A percentile compares a stretch with the other conserved stretches of the same genome.
Evolutionary conservation across 1,284 basidiomycete genomes (phyloP).

Genomic region (Sutorius eximius): DNA sequence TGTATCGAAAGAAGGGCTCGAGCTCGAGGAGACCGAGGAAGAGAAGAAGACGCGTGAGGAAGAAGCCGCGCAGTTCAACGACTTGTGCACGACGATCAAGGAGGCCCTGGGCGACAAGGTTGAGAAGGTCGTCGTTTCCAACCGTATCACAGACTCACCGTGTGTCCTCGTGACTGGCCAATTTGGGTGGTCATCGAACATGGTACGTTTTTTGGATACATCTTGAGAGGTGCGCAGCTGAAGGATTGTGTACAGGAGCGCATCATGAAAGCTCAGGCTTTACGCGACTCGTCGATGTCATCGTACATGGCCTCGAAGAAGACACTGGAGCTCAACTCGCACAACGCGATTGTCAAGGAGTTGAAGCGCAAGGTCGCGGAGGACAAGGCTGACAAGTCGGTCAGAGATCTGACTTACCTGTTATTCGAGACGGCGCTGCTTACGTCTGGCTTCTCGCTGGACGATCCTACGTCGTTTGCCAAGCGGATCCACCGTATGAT

Average conservation of each 20-base stretch:
- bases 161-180: conserved; percentile 98
- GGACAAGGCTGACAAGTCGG: conserved; percentile 98
- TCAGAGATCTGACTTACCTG: conserved; percentile 93
- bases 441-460: conserved; percentile 93
- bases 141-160: conserved; percentile 95
- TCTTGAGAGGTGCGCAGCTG: conserved; percentile 3
- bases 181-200: conserved; percentile 99
- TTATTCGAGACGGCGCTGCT: conserved; percentile 96
- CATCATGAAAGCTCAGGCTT: conserved; percentile 99
- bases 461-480: conserved; percentile 93
- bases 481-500: conserved; percentile 99
- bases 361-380: conserved; percentile 92
- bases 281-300: conserved; percentile 98
- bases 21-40: conserved; percentile 98
- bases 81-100: conserved; percentile 95
- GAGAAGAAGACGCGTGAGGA: conserved; percentile 94
- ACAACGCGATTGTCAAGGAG: conserved; percentile 95
- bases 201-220: conserved; percentile 57
- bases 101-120: conserved; percentile 99
- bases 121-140: conserved; percentile 98
- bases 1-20: conserved; percentile 98
- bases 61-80: conserved; percentile 83
- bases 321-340: conserved; percentile 97
- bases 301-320: conserved; percentile 99
- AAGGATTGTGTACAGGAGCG: conserved; percentile 61